Conservation (phyloP, 441 rosid genomes). For the Erodium chrysanthum region DNA sequence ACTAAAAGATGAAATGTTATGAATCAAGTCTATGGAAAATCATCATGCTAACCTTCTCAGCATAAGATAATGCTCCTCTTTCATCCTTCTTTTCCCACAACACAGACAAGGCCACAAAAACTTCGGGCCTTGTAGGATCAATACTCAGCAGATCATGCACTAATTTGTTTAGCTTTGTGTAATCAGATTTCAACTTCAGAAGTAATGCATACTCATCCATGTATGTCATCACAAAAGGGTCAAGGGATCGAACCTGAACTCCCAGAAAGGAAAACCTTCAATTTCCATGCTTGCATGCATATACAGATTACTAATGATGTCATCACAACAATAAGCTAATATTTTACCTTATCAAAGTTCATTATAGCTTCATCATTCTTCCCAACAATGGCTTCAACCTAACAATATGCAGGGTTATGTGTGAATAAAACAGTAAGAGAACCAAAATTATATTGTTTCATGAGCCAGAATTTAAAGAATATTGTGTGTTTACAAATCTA, state of each 20-base stretch:
- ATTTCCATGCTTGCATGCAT: neutral
- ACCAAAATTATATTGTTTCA: neutral
- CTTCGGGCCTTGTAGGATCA: conserved; percentile 83
- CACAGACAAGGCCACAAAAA: conserved; percentile 75
- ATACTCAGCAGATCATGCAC: conserved; percentile 80
- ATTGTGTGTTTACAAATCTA: neutral
- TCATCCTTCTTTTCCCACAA: conserved; percentile 84
- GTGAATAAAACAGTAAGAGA: conserved; percentile 17
- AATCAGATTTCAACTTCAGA: conserved; percentile 69
- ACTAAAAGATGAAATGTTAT: neutral
- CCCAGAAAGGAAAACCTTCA: conserved; percentile 19
- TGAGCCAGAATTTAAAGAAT: neutral
- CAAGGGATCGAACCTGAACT: conserved; percentile 72
- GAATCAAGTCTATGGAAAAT: conserved; percentile 1
- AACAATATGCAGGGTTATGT: conserved; percentile 23
- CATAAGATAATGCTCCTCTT: conserved; percentile 67
- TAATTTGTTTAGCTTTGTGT: conserved; percentile 66
- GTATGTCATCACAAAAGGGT: conserved; percentile 70
- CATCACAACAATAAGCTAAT: conserved; percentile 12
- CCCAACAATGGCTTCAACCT: conserved; percentile 93
- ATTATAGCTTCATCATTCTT: conserved; percentile 79
- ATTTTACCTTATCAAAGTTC: conserved; percentile 79
- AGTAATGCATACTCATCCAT: conserved; percentile 99
- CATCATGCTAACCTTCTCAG: conserved; percentile 71
- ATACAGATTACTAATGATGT: conserved; percentile 8